Evolutionary conservation across 257 asterid species (phyloP), one percentile per base, ranked within the genome.

Genomic region (Solanum commersonii): DNA sequence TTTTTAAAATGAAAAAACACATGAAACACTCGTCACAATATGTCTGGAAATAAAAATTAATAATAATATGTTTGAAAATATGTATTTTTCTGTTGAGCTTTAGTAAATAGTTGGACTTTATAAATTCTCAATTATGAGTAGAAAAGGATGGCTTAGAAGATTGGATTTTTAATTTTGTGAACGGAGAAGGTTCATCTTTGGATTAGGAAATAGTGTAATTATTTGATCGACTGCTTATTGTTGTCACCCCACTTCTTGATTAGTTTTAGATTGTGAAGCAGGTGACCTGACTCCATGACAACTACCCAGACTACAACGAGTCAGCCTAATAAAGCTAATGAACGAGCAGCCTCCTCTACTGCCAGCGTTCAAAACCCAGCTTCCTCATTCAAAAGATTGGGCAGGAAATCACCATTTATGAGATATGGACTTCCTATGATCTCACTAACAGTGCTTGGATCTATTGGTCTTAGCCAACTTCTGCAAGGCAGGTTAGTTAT

Each of bases 401-500:
- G 99, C 35, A 91, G 99, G 90, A 91, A 40, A 85, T 89, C 98
- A 0, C 99, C 99, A 0, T 96, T 97, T 88, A 34, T 94, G 88
- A 94, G 98, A 93, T 97, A 95, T 89, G 98, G 99, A 77, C 96
- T 95, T 86, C 98, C 98, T 1, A 95, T 97, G 97, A 97, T 97
- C 90, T 97, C 98, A 23, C 94, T 97, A 76, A 95, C 98, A 56
- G 98, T 97, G 86, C 86, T 97, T 81, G 99, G 99, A 49, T 92
- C 98, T 49, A 91, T 97, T 23, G 99, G 99, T 38, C 98, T 97
- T 87, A 98, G 98, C 88, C 98, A 97, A 90, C 94, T 97, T 78
- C 89, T 97, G 83, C 99, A 96, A 91, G 98, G 99, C 92, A 94
- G 98, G 99, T 97, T 77, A 84, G 98, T 88, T 67, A 83, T 49